These are phyloP conservation scores for Saturnispora saitoi DNA, from an alignment of 805 yeast species.

Conservation along the genomic window DNA sequence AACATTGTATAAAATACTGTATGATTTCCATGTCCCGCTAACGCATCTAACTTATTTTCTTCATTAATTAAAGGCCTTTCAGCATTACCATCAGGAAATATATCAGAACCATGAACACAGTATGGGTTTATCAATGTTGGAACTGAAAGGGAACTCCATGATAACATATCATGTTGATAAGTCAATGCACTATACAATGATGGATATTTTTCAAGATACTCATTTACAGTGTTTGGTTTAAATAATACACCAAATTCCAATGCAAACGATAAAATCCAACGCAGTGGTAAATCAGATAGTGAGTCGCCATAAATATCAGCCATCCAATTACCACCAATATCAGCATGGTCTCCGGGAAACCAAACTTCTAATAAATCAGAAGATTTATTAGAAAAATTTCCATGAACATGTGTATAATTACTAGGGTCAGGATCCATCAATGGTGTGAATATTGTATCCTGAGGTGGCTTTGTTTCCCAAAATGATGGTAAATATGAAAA, in stretches of 20 bases:
- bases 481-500: conserved; percentile 29
- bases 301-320: conserved; percentile 36
- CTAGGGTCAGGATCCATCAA: neutral
- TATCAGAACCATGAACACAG: conserved; percentile 2
- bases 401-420: conserved; percentile 18
- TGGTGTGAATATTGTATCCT: too few relatives aligned
- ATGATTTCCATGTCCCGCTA: conserved; percentile 34
- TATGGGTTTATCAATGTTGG: conserved; percentile 21
- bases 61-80: conserved; percentile 18
- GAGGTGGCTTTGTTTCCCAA: too few relatives aligned
- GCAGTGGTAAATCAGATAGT: conserved; percentile 42
- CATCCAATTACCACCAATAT: conserved; percentile 63
- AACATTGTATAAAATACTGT: conserved; percentile 23
- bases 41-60: conserved; percentile 16
- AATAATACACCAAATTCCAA: conserved; percentile 42
- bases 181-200: conserved; percentile 26
- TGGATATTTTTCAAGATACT: conserved; percentile 34
- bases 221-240: conserved; percentile 32
- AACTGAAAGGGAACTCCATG: too few relatives aligned
- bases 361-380: conserved; percentile 44
- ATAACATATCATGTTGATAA: too few relatives aligned
- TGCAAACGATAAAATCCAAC: conserved; percentile 56
- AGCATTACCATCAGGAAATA: conserved; percentile 12
- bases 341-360: conserved; percentile 67
- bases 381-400: conserved; percentile 9